Evolutionary conservation across 805 yeast species (phyloP), one percentile per base, ranked within the genome.

Genomic region (Huiozyma sinensis): DNA sequence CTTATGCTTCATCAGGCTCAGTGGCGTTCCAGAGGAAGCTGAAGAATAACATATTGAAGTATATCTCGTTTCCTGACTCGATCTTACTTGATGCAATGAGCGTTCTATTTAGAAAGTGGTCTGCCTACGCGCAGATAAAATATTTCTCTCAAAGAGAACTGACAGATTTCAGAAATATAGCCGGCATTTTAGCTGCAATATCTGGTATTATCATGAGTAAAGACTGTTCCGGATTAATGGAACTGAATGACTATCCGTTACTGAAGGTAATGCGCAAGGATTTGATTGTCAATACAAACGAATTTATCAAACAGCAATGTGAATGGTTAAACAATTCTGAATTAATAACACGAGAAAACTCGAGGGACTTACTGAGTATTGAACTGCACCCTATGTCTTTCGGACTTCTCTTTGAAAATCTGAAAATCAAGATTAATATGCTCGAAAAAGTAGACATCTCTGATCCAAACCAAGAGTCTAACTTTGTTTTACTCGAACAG

Each of bases 11-110:
- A 37, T 79, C 87, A 0, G 88, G 92, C 28, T 70, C 79, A 27
- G 80, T 81, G 13, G 86, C 92, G 0, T 68, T 82, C 33, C 87
- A 82, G 53, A 81, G 83, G 56, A 73, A 75, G 48, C 63, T 82
- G 44, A 70, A 82, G 56, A 73, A 63, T 37, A 65, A 61, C 44
- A 54, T 68, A 36, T 50, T 48, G 41, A 57, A 47, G 42, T 44
- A 46, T 46, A 48, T 56, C 35, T 51, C 41, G 12, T 40, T 38
- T 39, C 60, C 60, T 1, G 55, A 60, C 34, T 51, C 50, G 17
- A 49, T 57, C 6, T 36, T 63, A 12, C 47, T 55, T 28, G 61
- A 61, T 53, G 49, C 63, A 40, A 44, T 64, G 47, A 44, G 64
- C 52, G 33, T 58, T 47, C 42, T 75, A 68, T 44, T 68, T 64